Conservation (phyloP, 2,329 filamentous ascomycete genomes). For the Calonectria montana region DNA sequence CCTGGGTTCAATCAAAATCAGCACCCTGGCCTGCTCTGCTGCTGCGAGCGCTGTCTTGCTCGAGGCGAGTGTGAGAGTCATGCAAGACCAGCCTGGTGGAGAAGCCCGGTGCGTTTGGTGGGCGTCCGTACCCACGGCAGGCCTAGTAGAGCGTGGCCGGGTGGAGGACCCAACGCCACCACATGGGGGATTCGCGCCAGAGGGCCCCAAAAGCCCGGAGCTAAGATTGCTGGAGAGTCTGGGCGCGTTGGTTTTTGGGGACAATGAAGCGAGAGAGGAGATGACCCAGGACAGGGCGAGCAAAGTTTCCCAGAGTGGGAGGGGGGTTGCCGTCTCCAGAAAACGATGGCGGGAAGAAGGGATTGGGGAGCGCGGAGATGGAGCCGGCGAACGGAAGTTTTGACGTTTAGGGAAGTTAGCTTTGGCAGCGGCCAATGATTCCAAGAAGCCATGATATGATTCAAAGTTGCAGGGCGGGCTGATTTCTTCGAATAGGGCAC, state of each 20-base stretch:
- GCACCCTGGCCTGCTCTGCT: background rate
- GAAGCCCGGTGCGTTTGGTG: slow-evolving; percentile 30
- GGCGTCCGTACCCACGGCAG: slow-evolving; percentile 31
- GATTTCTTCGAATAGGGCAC: background rate
- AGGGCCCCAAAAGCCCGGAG: background rate
- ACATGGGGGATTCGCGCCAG: slow-evolving; percentile 24
- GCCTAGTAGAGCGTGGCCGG: slow-evolving; percentile 36
- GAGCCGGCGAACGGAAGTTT: slow-evolving; percentile 33
- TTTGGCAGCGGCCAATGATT: slow-evolving; percentile 29
- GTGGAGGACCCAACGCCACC: slow-evolving; percentile 35
- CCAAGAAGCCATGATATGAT: background rate
- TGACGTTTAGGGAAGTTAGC: slow-evolving; percentile 23
- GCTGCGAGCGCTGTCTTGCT: background rate
- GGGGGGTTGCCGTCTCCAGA: slow-evolving; percentile 10
- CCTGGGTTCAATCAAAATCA: background rate
- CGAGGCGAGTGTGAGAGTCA: slow-evolving; percentile 20
- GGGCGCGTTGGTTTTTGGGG: background rate
- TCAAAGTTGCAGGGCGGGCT: background rate
- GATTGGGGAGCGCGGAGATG: slow-evolving; percentile 29
- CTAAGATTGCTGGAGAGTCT: slow-evolving; percentile 10
- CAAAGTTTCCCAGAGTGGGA: slow-evolving; percentile 11
- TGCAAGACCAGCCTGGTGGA: slow-evolving; percentile 21
- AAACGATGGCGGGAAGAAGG: slow-evolving; percentile 15
- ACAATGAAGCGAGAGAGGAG: background rate
- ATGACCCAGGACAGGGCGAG: slow-evolving; percentile 4